Conservation (phyloP, 306 rosid species). For the Canavalia gladiata region DNA sequence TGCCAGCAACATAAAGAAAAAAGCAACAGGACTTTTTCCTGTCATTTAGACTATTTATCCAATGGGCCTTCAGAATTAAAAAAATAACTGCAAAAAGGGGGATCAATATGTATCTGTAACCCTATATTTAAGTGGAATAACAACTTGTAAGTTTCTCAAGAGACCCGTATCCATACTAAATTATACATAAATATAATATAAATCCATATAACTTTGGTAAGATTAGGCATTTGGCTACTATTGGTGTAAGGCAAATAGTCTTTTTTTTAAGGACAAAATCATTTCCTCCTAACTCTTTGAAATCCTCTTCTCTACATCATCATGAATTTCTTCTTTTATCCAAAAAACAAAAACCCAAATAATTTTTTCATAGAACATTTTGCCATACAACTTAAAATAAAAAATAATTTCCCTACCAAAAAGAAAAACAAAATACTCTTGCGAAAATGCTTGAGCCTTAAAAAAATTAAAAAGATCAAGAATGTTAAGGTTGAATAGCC, state of each 20-base stretch:
- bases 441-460: neutral
- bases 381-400: neutral
- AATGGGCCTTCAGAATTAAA: conserved; percentile 2
- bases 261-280: neutral
- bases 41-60: neutral
- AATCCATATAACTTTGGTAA: conserved; percentile 30
- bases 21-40: neutral
- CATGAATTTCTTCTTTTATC: neutral
- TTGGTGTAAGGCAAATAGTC: neutral
- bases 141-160: conserved; percentile 21
- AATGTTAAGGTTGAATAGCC: neutral
- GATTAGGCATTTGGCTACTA: conserved; percentile 7
- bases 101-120: conserved; percentile 4
- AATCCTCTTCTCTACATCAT: conserved; percentile 19
- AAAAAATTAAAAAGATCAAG: neutral
- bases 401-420: neutral
- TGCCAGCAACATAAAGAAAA: neutral
- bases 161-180: neutral
- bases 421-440: neutral
- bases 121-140: conserved; percentile 27
- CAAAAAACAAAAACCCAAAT: neutral
- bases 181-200: conserved; percentile 16
- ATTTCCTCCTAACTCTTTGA: neutral
- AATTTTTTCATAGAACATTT: neutral
- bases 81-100: neutral